Conservation (phyloP, 2,329 filamentous ascomycete species). For the Intubia oerlemansii region DNA sequence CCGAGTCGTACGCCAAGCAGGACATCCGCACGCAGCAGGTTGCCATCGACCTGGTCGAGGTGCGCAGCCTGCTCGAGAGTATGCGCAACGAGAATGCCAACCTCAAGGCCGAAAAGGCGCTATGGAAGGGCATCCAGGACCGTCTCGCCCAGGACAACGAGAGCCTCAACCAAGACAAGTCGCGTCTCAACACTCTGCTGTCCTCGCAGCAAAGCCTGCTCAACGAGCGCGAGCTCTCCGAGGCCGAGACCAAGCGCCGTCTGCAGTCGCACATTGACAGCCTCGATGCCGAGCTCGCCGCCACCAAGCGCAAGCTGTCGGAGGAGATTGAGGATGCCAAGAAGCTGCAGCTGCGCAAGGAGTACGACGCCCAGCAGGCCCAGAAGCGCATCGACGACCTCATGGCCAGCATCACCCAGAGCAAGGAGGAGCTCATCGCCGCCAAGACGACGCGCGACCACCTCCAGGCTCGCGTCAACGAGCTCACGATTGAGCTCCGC, state of each 20-base stretch:
- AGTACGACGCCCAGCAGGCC: constrained; percentile 72
- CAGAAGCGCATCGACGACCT: constrained; percentile 90
- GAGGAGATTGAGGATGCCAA: constrained; percentile 70
- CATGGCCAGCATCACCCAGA: constrained; percentile 54
- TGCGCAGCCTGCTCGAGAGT: constrained; percentile 61
- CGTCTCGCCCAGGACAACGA: constrained; percentile 80
- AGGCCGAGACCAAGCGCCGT: constrained; percentile 62
- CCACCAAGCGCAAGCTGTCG: constrained; percentile 62
- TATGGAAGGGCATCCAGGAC: constrained; percentile 87
- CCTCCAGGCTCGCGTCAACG: constrained; percentile 70
- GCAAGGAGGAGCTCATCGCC: constrained; percentile 69
- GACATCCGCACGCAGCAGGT: constrained; percentile 81
- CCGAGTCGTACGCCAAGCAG: constrained; percentile 71
- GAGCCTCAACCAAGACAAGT: constrained; percentile 60
- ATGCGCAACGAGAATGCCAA: constrained; percentile 82
- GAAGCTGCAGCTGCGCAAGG: constrained; percentile 63
- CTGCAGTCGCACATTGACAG: constrained; percentile 58
- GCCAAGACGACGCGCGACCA: constrained; percentile 79
- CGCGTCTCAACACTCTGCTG: constrained; percentile 62
- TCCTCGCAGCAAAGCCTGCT: constrained; percentile 71
- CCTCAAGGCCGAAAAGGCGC: constrained; percentile 79
- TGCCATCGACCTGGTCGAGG: constrained; percentile 80
- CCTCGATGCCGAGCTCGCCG: constrained; percentile 57
- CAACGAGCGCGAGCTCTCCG: constrained; percentile 74
- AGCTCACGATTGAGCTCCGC: constrained; percentile 70